phyloP scores from a whole-genome alignment of 2,329 filamentous ascomycete genomes.

The Aspergillus ruber region DNA sequence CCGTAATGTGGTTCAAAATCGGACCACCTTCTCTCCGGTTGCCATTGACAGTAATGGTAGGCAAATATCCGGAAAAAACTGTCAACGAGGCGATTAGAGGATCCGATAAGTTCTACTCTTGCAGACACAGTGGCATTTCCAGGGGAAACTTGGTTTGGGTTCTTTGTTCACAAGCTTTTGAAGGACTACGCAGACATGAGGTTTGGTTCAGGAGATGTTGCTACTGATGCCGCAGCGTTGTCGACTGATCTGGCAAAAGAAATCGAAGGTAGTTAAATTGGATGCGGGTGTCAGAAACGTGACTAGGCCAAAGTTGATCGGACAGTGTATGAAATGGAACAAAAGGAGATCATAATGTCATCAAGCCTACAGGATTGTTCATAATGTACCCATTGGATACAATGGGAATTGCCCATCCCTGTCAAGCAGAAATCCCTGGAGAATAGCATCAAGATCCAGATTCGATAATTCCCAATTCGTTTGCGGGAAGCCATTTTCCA shows the following conservation, averaged over 20 bases:
- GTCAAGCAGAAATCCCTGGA: constrained; percentile 20
- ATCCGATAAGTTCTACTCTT: too few species aligned
- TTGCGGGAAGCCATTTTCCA: constrained; percentile 6
- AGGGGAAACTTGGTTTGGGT: too few species aligned
- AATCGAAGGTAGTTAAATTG: constrained; percentile 1
- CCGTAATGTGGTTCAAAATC: too few species aligned
- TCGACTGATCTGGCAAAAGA: constrained; percentile 1
- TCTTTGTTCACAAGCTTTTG: too few species aligned
- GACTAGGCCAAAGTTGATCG: background rate
- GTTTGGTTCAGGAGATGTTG: background rate
- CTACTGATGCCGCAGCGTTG: constrained; percentile 1
- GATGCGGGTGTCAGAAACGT: background rate
- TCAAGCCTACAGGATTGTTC: background rate
- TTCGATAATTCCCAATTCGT: constrained; percentile 16
- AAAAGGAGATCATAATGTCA: background rate
- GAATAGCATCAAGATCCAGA: constrained; percentile 21
- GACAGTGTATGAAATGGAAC: background rate
- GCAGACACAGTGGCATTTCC: too few species aligned
- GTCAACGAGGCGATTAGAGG: too few species aligned
- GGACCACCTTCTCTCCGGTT: too few species aligned
- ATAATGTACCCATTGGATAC: constrained; percentile 12
- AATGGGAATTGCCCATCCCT: constrained; percentile 15
- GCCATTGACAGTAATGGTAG: too few species aligned
- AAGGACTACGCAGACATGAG: constrained; percentile 2
- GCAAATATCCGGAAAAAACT: too few species aligned